Conservation (phyloP, 371 early-diverging fungal genomes). For the Mortierella sp. region DNA sequence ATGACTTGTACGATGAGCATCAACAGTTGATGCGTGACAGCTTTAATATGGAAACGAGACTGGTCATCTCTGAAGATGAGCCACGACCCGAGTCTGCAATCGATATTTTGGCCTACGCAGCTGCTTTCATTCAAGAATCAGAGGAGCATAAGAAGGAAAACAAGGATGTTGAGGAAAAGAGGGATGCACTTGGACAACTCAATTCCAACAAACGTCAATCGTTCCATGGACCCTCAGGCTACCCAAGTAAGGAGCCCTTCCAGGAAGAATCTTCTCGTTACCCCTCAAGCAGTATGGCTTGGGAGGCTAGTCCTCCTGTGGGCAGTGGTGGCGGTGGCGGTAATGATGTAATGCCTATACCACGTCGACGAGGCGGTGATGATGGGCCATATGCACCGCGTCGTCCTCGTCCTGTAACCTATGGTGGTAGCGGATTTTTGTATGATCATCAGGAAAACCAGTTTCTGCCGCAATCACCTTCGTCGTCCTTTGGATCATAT, state of each 20-base stretch:
- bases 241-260: slow-evolving; percentile 47
- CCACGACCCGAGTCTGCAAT: slow-evolving; percentile 51
- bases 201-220: slow-evolving; percentile 49
- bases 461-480: slow-evolving; percentile 41
- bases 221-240: slow-evolving; percentile 50
- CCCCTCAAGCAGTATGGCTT: slow-evolving; percentile 36
- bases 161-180: slow-evolving; percentile 34
- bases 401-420: slow-evolving; percentile 50
- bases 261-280: slow-evolving; percentile 30
- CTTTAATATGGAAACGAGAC: slow-evolving; percentile 51
- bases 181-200: slow-evolving; percentile 27
- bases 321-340: slow-evolving; percentile 1
- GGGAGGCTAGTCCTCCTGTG: slow-evolving; percentile 34
- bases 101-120: slow-evolving; percentile 52
- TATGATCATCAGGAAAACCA: slow-evolving; percentile 53
- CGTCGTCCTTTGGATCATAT: slow-evolving; percentile 34
- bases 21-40: slow-evolving; percentile 52
- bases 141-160: slow-evolving; percentile 50
- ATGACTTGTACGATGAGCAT: slow-evolving; percentile 48
- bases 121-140: slow-evolving; percentile 46
- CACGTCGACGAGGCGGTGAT: slow-evolving; percentile 34
- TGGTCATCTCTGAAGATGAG: slow-evolving; percentile 53
- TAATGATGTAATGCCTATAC: slow-evolving; percentile 36
- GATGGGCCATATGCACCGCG: slow-evolving; percentile 42
- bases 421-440: slow-evolving; percentile 46